These are phyloP conservation scores for Mollisia scopiformis DNA, from an alignment of 2,329 filamentous ascomycete genomes.

Conservation along the genomic window DNA sequence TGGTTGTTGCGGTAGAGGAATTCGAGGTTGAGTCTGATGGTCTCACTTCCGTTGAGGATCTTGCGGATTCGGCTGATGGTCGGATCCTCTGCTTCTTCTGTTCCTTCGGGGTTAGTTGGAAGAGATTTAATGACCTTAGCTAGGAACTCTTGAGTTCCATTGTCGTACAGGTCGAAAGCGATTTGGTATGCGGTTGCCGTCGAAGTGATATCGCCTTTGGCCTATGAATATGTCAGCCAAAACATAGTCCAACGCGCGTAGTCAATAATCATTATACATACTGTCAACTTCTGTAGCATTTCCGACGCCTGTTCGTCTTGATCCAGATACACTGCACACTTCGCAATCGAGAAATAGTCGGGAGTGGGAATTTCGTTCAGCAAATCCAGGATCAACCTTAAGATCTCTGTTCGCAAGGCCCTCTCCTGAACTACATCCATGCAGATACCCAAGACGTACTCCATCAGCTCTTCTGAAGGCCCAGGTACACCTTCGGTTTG, in stretches of 20 bases:
- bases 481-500: slow-evolving; percentile 54
- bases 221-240: slow-evolving; percentile 9
- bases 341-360: slow-evolving; percentile 97
- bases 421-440: slow-evolving; percentile 98
- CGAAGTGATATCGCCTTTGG: slow-evolving; percentile 76
- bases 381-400: slow-evolving; percentile 92
- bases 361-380: slow-evolving; percentile 89
- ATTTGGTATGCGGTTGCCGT: slow-evolving; percentile 94
- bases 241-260: background rate
- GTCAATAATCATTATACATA: slow-evolving; percentile 6
- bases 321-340: slow-evolving; percentile 95
- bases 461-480: slow-evolving; percentile 89
- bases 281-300: slow-evolving; percentile 81
- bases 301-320: slow-evolving; percentile 88
- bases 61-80: slow-evolving; percentile 66
- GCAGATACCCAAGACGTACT: slow-evolving; percentile 93
- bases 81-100: slow-evolving; percentile 54
- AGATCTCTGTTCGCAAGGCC: slow-evolving; percentile 78
- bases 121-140: slow-evolving; percentile 85
- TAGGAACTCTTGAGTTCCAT: slow-evolving; percentile 96
- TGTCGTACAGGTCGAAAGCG: slow-evolving; percentile 97
- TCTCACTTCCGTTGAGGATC: slow-evolving; percentile 85
- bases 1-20: slow-evolving; percentile 96
- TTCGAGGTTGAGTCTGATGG: slow-evolving; percentile 92
- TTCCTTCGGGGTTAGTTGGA: slow-evolving; percentile 53